Evolutionary conservation across 2,329 filamentous ascomycete genomes (phyloP).

Genomic region (Pseudopyrenochaeta lycopersici): DNA sequence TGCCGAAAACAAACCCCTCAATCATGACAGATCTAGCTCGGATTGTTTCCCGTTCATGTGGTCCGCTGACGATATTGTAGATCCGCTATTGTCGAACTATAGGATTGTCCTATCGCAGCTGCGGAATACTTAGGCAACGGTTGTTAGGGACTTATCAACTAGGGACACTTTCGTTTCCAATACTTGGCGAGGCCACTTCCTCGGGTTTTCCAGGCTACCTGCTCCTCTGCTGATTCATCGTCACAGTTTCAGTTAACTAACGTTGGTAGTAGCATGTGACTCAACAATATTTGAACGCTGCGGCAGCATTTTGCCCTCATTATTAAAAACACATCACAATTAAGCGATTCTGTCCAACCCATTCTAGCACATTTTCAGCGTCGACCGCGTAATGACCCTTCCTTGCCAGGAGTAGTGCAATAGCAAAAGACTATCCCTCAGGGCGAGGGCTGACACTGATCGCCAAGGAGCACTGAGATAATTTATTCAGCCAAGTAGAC

Average conservation of each 20-base stretch:
- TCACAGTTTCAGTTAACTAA: background rate
- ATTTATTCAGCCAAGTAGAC: background rate
- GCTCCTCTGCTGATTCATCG: background rate
- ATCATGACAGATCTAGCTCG: background rate
- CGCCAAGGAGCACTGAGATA: too few species aligned
- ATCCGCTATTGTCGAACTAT: constrained; percentile 4
- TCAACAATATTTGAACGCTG: background rate
- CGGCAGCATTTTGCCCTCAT: background rate
- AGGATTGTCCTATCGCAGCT: constrained; percentile 15
- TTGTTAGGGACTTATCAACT: background rate
- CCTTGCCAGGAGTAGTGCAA: too few species aligned
- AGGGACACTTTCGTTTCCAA: background rate
- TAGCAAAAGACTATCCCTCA: too few species aligned
- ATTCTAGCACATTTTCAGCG: too few species aligned
- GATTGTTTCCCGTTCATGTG: constrained; percentile 8
- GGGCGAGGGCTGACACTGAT: too few species aligned
- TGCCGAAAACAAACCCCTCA: background rate
- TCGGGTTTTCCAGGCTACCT: background rate
- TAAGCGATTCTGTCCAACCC: too few species aligned
- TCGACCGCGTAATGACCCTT: too few species aligned
- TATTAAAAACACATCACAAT: background rate
- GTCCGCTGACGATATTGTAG: constrained; percentile 11
- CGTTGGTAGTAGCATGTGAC: background rate
- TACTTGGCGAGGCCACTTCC: background rate
- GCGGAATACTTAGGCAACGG: constrained; percentile 9